Evolutionary conservation across 2,329 filamentous ascomycete species (phyloP).

Genomic region (Fusarium napiforme): DNA sequence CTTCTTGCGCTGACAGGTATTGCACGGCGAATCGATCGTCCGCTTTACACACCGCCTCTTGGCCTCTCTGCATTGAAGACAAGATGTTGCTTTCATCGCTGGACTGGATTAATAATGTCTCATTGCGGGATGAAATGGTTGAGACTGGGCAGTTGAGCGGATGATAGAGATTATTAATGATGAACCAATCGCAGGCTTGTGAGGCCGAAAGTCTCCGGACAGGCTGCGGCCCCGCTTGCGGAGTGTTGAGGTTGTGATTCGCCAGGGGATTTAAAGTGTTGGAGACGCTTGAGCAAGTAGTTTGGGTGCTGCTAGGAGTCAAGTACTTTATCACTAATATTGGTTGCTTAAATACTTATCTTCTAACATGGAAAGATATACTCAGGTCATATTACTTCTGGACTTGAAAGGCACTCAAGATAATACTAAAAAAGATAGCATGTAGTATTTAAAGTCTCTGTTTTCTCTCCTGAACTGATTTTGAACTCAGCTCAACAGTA

Average conservation of each 20-base stretch:
- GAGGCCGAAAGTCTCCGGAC: neutral
- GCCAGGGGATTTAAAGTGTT: too few species aligned
- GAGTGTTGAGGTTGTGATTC: neutral
- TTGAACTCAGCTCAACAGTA: too few species aligned
- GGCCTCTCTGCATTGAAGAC: neutral
- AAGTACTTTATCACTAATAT: neutral
- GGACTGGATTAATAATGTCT: neutral
- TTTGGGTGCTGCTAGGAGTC: fast-evolving
- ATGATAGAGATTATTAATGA: neutral
- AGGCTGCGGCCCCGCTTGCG: neutral
- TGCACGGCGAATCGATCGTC: neutral
- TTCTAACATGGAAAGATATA: fast-evolving
- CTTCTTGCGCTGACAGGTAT: neutral
- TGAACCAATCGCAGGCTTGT: neutral
- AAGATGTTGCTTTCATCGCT: slow-evolving; percentile 1
- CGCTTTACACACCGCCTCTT: slow-evolving; percentile 1
- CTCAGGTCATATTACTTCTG: fast-evolving
- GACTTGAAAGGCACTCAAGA: neutral
- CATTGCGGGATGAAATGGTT: neutral
- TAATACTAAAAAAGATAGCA: fast-evolving
- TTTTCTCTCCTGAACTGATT: neutral
- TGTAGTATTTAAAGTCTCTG: neutral
- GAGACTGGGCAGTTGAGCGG: neutral
- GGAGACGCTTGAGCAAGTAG: neutral
- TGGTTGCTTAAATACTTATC: too few species aligned